Conservation (phyloP, 116 monocot genomes). For the Posidonia oceanica region DNA sequence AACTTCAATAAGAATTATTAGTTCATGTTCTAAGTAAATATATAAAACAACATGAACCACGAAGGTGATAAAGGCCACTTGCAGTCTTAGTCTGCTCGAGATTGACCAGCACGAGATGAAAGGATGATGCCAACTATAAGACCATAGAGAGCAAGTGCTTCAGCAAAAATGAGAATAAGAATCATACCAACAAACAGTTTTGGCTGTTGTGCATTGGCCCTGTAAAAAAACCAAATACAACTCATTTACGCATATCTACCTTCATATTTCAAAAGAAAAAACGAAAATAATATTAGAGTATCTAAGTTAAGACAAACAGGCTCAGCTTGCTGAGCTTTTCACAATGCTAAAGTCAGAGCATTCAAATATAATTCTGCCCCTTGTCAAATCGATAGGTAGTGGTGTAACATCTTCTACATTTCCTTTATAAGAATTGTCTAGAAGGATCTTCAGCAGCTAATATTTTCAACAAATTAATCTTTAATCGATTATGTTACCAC, state of each 20-base stretch:
- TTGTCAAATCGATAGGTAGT: no score
- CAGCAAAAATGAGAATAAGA: slow-evolving; percentile 70
- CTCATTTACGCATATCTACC: background rate
- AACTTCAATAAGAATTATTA: background rate
- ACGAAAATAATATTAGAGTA: background rate
- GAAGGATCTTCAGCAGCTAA: no score
- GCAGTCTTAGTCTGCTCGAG: slow-evolving; percentile 16
- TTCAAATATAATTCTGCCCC: no score
- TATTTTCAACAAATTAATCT: no score
- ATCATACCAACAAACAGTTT: slow-evolving; percentile 78
- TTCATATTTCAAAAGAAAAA: background rate
- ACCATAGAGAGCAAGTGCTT: slow-evolving; percentile 72
- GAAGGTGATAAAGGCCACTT: background rate
- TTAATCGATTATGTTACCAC: no score
- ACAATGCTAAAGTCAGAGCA: no score
- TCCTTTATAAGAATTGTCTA: no score
- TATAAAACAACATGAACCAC: background rate
- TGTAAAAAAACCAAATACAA: slow-evolving; percentile 12
- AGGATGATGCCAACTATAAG: slow-evolving; percentile 72
- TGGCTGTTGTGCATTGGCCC: slow-evolving; percentile 76
- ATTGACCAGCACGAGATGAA: slow-evolving; percentile 59
- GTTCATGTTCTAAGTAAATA: slow-evolving; percentile 1
- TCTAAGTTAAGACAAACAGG: background rate
- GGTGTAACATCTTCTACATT: no score
- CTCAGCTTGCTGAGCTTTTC: no score